These are phyloP conservation scores for Piedraia hortae DNA, from an alignment of 2,329 filamentous ascomycete genomes.

Conservation along the genomic window DNA sequence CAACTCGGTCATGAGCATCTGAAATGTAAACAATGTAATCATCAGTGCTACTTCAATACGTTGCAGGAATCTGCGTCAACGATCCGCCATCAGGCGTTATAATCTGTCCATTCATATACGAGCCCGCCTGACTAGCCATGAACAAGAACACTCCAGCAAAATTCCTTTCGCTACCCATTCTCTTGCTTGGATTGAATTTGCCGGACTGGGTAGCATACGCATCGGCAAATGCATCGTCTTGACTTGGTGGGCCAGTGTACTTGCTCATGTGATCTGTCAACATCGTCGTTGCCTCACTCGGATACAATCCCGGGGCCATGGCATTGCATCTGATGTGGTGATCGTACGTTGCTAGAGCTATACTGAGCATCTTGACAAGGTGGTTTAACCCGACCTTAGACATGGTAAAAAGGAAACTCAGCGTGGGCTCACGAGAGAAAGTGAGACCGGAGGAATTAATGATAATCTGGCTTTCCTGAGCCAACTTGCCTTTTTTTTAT, in stretches of 20 bases:
- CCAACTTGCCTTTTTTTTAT: slow-evolving; percentile 14
- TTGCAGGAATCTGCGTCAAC: slow-evolving; percentile 26
- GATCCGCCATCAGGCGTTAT: slow-evolving; percentile 18
- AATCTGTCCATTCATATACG: slow-evolving; percentile 36
- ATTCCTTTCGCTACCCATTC: slow-evolving; percentile 32
- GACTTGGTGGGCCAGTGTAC: slow-evolving; percentile 2
- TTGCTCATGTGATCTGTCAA: slow-evolving; percentile 4
- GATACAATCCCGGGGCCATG: slow-evolving; percentile 19
- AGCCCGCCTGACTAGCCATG: slow-evolving; percentile 34
- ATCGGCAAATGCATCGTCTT: slow-evolving; percentile 15
- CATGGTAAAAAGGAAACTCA: slow-evolving; percentile 18
- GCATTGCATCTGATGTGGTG: slow-evolving; percentile 22
- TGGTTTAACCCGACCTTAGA: slow-evolving; percentile 23
- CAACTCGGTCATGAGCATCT: no score
- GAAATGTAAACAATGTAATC: no score
- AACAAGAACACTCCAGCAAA: slow-evolving; percentile 38
- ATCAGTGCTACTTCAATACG: slow-evolving; percentile 25
- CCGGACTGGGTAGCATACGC: slow-evolving; percentile 22
- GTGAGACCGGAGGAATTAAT: slow-evolving; percentile 21
- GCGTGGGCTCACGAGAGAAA: slow-evolving; percentile 15
- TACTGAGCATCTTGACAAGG: slow-evolving; percentile 23
- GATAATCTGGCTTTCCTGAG: slow-evolving; percentile 17
- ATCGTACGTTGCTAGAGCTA: slow-evolving; percentile 14
- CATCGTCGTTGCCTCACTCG: slow-evolving; percentile 8
- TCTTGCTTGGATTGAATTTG: slow-evolving; percentile 27